These are phyloP conservation scores for Blastobotrys aristatus DNA, from an alignment of 1,139 yeast genomes.

Conservation along the genomic window DNA sequence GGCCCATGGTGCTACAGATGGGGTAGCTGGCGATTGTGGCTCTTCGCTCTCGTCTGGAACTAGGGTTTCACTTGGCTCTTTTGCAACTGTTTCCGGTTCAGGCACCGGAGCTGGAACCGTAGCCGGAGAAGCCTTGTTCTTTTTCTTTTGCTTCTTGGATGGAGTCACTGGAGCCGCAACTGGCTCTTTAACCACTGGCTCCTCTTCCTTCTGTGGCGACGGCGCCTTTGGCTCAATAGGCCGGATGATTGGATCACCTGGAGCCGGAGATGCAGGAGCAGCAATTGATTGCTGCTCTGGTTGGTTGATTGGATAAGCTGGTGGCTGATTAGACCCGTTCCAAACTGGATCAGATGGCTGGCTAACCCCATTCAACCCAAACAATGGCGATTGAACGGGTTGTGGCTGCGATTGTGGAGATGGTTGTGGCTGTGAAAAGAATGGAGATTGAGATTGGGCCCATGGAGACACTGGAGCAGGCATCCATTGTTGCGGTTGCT, in stretches of 20 bases:
- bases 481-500: neutral
- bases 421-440: neutral
- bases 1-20: conserved; percentile 44
- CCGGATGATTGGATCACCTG: conserved; percentile 3
- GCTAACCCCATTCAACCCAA: neutral
- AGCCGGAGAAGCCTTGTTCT: conserved; percentile 9
- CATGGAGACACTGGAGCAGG: neutral
- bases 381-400: conserved; percentile 3
- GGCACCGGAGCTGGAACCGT: conserved; percentile 4
- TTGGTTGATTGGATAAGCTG: neutral
- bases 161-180: conserved; percentile 6
- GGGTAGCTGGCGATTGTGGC: conserved; percentile 14
- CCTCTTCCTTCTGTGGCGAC: neutral
- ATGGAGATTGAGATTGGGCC: conserved; percentile 4
- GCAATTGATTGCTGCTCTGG: neutral
- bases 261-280: conserved; percentile 3
- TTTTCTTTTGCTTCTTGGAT: conserved; percentile 5
- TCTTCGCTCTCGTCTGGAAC: neutral
- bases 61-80: neutral
- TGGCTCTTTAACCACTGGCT: neutral
- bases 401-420: conserved; percentile 3
- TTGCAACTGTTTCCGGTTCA: conserved; percentile 5
- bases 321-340: neutral
- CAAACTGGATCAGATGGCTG: conserved; percentile 4
- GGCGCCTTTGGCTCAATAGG: neutral